Percentiles rank a stretch among this genome's conserved stretches.
Conservation (phyloP, 1,284 basidiomycete genomes). For the Cutaneotrichosporon mucoides region DNA sequence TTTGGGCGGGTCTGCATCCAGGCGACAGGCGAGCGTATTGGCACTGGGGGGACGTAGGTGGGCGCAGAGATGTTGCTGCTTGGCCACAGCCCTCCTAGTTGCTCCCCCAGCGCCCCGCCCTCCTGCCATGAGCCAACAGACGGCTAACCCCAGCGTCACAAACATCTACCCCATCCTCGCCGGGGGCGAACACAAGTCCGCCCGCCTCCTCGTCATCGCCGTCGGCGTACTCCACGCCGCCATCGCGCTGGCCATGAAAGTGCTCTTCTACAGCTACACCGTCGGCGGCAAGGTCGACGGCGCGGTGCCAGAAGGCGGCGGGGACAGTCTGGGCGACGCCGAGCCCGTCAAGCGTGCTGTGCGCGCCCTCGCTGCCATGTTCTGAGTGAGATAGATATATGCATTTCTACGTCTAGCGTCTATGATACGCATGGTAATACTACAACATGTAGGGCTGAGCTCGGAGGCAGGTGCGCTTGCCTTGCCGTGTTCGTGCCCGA, state of each 20-base stretch:
- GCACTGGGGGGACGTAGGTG: too few species aligned
- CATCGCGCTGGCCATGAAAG: conserved; percentile 75
- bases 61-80: too few species aligned
- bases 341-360: background rate
- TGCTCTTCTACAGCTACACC: conserved; percentile 70
- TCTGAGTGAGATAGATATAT: background rate
- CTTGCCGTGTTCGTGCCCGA: too few species aligned
- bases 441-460: background rate
- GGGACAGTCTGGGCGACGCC: background rate
- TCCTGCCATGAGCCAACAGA: too few species aligned
- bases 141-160: conserved; percentile 47
- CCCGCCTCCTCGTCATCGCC: conserved; percentile 69
- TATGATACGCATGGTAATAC: background rate
- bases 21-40: background rate
- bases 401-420: conserved; percentile 3
- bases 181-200: conserved; percentile 76
- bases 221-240: conserved; percentile 66
- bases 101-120: too few species aligned
- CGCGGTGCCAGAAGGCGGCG: background rate
- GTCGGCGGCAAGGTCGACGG: background rate
- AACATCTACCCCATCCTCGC: conserved; percentile 87
- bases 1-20: background rate
- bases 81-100: too few species aligned
- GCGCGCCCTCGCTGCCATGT: background rate
- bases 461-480: too few species aligned